phyloP scores from a whole-genome alignment of 23 red algal genomes.

The Chondrus crispus region DNA sequence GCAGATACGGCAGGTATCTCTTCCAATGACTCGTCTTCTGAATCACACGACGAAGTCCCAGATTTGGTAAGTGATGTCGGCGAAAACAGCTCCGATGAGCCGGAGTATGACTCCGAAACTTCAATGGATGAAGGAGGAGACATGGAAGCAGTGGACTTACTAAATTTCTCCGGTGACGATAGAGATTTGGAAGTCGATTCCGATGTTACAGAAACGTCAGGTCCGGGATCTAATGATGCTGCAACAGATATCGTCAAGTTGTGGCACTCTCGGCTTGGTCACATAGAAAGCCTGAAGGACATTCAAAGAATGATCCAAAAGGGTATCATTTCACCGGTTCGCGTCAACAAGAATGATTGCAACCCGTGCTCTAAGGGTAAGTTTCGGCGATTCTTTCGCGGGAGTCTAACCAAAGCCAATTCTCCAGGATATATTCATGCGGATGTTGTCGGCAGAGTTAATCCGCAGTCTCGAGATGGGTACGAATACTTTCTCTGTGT shows the following conservation, averaged over 20 bases:
- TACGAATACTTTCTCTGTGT: not conserved
- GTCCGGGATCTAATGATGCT: not conserved
- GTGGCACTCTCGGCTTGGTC: slow-evolving; percentile 20
- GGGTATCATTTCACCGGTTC: not conserved
- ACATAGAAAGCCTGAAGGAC: not conserved
- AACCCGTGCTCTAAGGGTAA: slow-evolving; percentile 2
- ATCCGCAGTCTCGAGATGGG: not conserved
- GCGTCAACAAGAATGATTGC: not conserved
- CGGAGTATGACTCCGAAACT: too few species aligned
- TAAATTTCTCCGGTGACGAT: too few species aligned
- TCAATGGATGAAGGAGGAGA: too few species aligned
- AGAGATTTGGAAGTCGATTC: too few species aligned
- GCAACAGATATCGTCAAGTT: not conserved
- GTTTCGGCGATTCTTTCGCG: not conserved
- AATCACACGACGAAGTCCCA: not conserved
- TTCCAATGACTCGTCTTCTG: not conserved
- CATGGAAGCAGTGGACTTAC: too few species aligned
- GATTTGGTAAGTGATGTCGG: not conserved
- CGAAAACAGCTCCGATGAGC: too few species aligned
- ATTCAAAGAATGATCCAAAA: not conserved
- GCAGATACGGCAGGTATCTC: not conserved
- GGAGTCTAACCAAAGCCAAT: not conserved
- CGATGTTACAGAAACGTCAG: not conserved
- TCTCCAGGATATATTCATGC: not conserved
- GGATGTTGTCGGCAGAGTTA: not conserved